Evolutionary conservation across 2,329 filamentous ascomycete species (phyloP).

Genomic region (Fusarium globosum): DNA sequence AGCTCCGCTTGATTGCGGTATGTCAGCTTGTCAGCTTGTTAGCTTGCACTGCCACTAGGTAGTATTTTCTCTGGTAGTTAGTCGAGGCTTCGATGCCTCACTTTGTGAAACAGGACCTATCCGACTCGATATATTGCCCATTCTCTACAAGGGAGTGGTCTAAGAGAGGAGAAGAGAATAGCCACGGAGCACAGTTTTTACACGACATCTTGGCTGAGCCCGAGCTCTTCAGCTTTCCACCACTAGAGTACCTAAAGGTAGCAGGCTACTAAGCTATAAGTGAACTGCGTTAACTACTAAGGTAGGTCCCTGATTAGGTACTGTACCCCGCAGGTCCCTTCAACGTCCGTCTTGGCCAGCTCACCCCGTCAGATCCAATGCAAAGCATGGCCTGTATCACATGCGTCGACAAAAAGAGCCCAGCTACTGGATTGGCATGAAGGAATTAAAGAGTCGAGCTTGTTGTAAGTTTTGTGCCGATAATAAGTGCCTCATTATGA

Average conservation of each 20-base stretch:
- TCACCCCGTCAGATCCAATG: slow-evolving; percentile 1
- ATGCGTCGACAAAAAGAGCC: slow-evolving; percentile 18
- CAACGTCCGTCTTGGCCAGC: slow-evolving; percentile 1
- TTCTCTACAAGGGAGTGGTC: neutral
- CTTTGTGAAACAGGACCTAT: too few relatives aligned
- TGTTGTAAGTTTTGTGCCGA: neutral
- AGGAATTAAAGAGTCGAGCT: neutral
- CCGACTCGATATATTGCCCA: neutral
- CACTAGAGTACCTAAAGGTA: neutral
- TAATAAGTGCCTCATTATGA: neutral
- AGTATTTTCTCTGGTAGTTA: neutral
- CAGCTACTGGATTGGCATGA: neutral
- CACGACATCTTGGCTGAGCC: neutral
- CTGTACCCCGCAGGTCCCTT: slow-evolving; percentile 32
- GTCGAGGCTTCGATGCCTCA: slow-evolving; percentile 2
- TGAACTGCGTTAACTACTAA: neutral
- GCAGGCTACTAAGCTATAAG: neutral
- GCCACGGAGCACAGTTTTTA: neutral
- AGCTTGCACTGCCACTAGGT: slow-evolving; percentile 5
- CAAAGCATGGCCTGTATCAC: slow-evolving; percentile 3
- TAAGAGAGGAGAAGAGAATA: neutral
- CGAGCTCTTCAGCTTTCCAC: slow-evolving; percentile 1
- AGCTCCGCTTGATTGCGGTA: neutral
- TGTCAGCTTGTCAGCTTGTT: slow-evolving; percentile 15
- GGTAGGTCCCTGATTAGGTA: slow-evolving; percentile 1